Percentiles rank a stretch among this genome's conserved stretches.
Conservation (phyloP, 352 stramenopile species). For the Phytophthora hybrid region DNA sequence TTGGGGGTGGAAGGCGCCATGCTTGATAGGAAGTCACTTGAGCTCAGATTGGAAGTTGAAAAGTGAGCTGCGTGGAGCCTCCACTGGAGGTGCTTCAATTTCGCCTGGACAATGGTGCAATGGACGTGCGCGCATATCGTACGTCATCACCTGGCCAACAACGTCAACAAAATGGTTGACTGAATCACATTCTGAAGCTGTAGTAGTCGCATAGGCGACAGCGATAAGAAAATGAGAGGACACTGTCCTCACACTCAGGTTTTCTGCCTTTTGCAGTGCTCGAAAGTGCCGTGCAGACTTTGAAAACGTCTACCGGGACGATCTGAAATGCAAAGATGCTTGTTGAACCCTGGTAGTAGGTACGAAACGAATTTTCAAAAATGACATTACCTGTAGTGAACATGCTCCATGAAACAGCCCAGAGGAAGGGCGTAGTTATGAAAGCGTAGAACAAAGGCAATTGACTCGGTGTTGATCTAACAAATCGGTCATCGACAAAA, state of each 20-base stretch:
- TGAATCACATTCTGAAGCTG: background rate
- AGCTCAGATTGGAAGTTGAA: conserved; percentile 14
- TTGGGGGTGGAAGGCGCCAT: conserved; percentile 25
- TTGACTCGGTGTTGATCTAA: conserved; percentile 26
- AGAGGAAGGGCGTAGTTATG: no score
- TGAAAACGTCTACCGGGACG: no score
- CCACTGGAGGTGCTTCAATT: background rate
- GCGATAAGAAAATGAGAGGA: background rate
- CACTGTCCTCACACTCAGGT: no score
- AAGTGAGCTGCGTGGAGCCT: conserved; percentile 12
- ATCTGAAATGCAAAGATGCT: no score
- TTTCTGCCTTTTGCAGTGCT: no score
- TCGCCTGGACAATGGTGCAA: conserved; percentile 1
- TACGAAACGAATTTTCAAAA: no score
- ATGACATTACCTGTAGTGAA: no score
- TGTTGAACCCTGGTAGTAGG: no score
- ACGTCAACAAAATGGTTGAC: conserved; percentile 5
- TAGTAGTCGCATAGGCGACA: background rate
- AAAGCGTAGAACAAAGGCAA: background rate
- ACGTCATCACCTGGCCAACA: background rate
- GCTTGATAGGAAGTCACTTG: conserved; percentile 1
- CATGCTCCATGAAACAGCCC: no score
- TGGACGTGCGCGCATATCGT: conserved; percentile 8
- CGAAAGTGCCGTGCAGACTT: no score
- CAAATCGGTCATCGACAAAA: conserved; percentile 8